These are phyloP conservation scores for Xylaria grammica DNA, from an alignment of 495 filamentous ascomycete genomes.

Conservation along the genomic window DNA sequence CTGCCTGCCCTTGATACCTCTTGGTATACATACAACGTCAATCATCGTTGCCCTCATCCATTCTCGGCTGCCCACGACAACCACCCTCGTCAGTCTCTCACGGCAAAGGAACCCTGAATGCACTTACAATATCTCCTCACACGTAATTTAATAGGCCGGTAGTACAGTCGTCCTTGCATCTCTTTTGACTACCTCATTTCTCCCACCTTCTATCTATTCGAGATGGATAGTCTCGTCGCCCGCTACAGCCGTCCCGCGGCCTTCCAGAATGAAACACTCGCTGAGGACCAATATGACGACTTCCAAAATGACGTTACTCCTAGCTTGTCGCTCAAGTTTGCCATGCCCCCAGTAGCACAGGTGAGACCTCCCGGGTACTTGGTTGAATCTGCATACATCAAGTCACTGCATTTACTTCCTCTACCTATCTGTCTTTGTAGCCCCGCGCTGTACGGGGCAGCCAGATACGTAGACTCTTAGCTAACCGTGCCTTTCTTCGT, in stretches of 20 bases:
- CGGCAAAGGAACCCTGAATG: neutral
- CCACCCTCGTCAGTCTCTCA: neutral
- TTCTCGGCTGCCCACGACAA: conserved; percentile 7
- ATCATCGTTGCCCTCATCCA: conserved; percentile 19
- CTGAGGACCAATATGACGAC: conserved; percentile 71
- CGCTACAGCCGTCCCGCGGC: conserved; percentile 76
- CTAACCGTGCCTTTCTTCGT: neutral
- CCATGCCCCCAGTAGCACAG: conserved; percentile 90
- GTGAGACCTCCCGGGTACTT: conserved; percentile 55
- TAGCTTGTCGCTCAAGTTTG: conserved; percentile 81
- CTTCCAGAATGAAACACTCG: conserved; percentile 72
- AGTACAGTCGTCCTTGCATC: neutral
- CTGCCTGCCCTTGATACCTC: conserved; percentile 27
- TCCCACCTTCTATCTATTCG: conserved; percentile 2
- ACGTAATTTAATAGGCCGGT: neutral
- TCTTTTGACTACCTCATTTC: neutral
- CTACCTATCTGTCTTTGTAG: neutral
- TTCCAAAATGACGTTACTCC: conserved; percentile 68
- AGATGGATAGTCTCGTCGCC: conserved; percentile 91
- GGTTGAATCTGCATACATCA: neutral
- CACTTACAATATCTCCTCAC: neutral
- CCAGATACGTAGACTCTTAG: neutral
- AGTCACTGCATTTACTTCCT: neutral
- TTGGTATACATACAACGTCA: conserved; percentile 24
- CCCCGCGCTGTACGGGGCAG: neutral